Conservation (phyloP, 495 filamentous ascomycete species). For the Aspergillus leporis region DNA sequence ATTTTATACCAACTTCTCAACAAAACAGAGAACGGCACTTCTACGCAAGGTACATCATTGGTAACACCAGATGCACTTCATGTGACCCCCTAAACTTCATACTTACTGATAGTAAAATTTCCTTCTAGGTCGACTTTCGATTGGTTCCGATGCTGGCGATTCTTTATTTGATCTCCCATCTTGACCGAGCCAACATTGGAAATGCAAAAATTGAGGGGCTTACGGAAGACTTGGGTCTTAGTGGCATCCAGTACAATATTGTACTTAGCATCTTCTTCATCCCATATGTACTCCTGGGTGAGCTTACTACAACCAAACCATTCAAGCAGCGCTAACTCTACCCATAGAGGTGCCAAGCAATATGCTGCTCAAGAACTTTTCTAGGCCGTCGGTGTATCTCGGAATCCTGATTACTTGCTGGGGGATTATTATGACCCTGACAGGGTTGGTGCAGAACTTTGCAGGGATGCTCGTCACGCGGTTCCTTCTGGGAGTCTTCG, state of each 20-base stretch:
- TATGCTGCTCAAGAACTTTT: conserved; percentile 50
- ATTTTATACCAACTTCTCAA: conserved; percentile 23
- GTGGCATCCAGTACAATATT: conserved; percentile 59
- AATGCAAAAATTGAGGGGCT: conserved; percentile 77
- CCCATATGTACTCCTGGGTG: conserved; percentile 66
- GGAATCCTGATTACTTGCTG: not conserved
- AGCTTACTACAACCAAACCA: conserved; percentile 15
- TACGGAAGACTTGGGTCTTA: conserved; percentile 58
- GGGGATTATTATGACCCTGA: conserved; percentile 51
- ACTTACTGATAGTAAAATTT: not conserved
- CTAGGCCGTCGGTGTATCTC: conserved; percentile 35
- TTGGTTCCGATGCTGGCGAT: conserved; percentile 37
- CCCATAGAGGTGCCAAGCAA: conserved; percentile 58
- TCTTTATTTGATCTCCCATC: conserved; percentile 50
- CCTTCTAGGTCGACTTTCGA: conserved; percentile 24
- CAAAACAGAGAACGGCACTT: conserved; percentile 19
- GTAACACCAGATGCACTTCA: too few relatives aligned
- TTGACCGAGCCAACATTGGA: conserved; percentile 65
- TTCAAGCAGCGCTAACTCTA: not conserved
- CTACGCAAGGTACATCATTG: conserved; percentile 18
- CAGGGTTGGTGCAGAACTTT: conserved; percentile 52
- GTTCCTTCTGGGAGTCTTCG: conserved; percentile 65
- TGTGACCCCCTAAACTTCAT: not conserved
- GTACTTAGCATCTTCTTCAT: conserved; percentile 67
- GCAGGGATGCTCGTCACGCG: conserved; percentile 58